A percentile compares a stretch with the other conserved stretches of the same genome.
These are phyloP conservation scores for Wickerhamomyces subpelliculosus DNA, from an alignment of 805 yeast genomes.

Conservation along the genomic window DNA sequence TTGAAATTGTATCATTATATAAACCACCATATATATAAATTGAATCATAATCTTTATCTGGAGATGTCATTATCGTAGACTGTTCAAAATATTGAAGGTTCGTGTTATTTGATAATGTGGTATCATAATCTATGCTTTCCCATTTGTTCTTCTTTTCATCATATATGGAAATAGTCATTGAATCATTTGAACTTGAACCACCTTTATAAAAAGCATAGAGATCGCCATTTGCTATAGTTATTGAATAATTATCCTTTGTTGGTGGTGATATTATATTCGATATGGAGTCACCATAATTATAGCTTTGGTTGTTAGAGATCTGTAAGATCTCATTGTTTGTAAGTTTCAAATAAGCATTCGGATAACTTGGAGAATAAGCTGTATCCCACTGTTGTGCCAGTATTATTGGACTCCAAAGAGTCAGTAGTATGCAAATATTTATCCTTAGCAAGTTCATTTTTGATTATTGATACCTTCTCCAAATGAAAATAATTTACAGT, in stretches of 20 bases:
- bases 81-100: conserved; percentile 10
- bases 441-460: no score
- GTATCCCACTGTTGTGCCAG: conserved; percentile 9
- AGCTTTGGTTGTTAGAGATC: conserved; percentile 5
- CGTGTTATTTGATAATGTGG: conserved; percentile 7
- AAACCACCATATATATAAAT: conserved; percentile 53
- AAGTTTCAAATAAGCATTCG: conserved; percentile 14
- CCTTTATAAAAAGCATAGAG: conserved; percentile 16
- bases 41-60: conserved; percentile 27
- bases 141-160: conserved; percentile 7
- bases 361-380: conserved; percentile 10
- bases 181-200: not conserved
- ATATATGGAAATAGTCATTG: conserved; percentile 8
- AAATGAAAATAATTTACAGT: no score
- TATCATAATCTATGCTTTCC: conserved; percentile 8
- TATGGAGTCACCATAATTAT: conserved; percentile 2
- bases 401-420: not conserved
- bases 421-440: no score
- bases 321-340: conserved; percentile 14
- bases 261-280: conserved; percentile 9
- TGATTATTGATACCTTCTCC: no score
- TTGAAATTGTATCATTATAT: conserved; percentile 23
- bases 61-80: conserved; percentile 37
- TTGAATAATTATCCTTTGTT: conserved; percentile 12
- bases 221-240: conserved; percentile 16